Evolutionary conservation across 805 yeast genomes (phyloP).

Genomic region (Lipomyces yamanashiensis): DNA sequence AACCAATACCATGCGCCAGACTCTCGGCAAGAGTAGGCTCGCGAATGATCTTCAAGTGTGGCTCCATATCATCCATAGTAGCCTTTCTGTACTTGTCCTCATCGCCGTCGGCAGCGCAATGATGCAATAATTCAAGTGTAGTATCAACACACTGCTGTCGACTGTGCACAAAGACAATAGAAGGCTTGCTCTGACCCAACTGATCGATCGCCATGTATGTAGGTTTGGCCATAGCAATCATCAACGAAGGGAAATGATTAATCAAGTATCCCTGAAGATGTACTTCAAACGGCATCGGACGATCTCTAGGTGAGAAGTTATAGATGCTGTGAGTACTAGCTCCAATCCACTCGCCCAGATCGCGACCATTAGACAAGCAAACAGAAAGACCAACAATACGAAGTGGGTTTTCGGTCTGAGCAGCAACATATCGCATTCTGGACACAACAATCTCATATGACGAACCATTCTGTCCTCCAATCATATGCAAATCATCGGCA

Average conservation of each 20-base stretch:
- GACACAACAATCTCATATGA: conserved; percentile 72
- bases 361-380: conserved; percentile 74
- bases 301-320: conserved; percentile 70
- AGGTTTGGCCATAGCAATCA: conserved; percentile 57
- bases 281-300: conserved; percentile 61
- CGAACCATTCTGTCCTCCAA: conserved; percentile 66
- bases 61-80: conserved; percentile 48
- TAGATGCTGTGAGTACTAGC: conserved; percentile 61
- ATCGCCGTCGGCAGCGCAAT: conserved; percentile 47
- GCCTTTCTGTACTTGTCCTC: conserved; percentile 50
- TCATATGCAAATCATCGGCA: conserved; percentile 71
- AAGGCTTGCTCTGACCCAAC: conserved; percentile 42
- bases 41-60: conserved; percentile 51
- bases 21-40: conserved; percentile 55
- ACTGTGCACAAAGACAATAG: conserved; percentile 63
- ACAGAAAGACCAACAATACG: conserved; percentile 73
- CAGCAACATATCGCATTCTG: conserved; percentile 70
- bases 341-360: conserved; percentile 87
- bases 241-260: conserved; percentile 57
- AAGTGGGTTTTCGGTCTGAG: conserved; percentile 61
- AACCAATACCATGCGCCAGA: conserved; percentile 66
- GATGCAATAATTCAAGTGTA: conserved; percentile 52
- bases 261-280: conserved; percentile 54
- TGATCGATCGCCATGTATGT: conserved; percentile 51
- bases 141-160: conserved; percentile 60